A percentile compares a stretch with the other conserved stretches of the same genome.
These are phyloP conservation scores for Poterioochromonas sp. DNA, from an alignment of 352 stramenopile species.

Conservation along the genomic window DNA sequence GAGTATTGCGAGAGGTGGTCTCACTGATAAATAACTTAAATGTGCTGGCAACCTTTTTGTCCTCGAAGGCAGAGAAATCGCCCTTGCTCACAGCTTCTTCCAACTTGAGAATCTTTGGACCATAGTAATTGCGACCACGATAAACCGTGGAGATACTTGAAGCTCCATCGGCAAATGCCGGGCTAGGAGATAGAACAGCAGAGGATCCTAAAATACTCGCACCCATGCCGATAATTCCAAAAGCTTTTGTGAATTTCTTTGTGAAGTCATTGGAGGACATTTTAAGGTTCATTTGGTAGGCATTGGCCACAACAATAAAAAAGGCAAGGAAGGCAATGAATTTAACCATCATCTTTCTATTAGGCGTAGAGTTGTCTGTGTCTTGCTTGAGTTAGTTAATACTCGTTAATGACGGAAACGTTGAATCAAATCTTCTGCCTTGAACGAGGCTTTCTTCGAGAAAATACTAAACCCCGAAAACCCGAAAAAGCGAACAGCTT, in stretches of 20 bases:
- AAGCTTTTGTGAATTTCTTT: neutral
- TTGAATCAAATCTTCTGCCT: too few species aligned
- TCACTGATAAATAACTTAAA: neutral
- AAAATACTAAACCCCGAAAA: too few species aligned
- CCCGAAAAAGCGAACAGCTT: too few species aligned
- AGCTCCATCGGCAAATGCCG: neutral
- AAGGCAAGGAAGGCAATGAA: too few species aligned
- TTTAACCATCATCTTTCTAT: too few species aligned
- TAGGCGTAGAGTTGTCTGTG: too few species aligned
- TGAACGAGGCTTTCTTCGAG: too few species aligned
- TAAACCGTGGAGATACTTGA: neutral
- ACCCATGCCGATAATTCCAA: neutral
- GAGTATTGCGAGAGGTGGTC: neutral
- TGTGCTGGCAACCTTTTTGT: neutral
- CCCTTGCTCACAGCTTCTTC: neutral
- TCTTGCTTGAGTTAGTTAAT: too few species aligned
- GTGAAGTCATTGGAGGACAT: too few species aligned
- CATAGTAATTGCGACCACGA: neutral
- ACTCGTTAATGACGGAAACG: too few species aligned
- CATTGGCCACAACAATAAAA: too few species aligned
- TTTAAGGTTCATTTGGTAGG: too few species aligned
- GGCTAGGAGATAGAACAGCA: neutral
- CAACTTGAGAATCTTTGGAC: neutral
- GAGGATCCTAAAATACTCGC: neutral
- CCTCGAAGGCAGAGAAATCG: neutral